Percentiles rank a stretch among this genome's conserved stretches.
These are phyloP conservation scores for Peniophora sp. DNA, from an alignment of 1,284 basidiomycete genomes.

Conservation along the genomic window DNA sequence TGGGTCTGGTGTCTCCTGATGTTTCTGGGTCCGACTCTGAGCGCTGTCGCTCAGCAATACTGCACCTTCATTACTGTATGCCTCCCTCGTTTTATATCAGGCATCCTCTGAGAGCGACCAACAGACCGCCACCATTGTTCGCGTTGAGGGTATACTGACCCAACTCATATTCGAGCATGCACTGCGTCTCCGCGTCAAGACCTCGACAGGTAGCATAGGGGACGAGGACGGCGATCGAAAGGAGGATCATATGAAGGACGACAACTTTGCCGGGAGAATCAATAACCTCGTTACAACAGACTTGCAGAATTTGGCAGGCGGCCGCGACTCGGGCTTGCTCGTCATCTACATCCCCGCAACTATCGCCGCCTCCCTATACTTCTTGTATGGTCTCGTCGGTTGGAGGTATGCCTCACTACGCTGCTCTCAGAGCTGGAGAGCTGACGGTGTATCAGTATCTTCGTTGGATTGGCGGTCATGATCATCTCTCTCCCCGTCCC, in stretches of 20 bases:
- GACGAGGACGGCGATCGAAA: no score
- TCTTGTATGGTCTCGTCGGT: slow-evolving; percentile 38
- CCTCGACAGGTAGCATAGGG: no score
- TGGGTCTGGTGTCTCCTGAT: slow-evolving; percentile 60
- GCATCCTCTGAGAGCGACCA: no score
- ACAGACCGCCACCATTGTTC: slow-evolving; percentile 37
- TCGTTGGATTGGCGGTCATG: no score
- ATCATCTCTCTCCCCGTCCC: slow-evolving; percentile 22
- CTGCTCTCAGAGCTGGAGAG: no score
- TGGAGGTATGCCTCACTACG: slow-evolving; percentile 26
- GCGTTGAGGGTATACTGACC: slow-evolving; percentile 55
- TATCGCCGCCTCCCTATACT: slow-evolving; percentile 29
- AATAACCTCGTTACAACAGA: slow-evolving; percentile 20
- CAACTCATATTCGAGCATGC: slow-evolving; percentile 68
- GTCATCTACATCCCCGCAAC: slow-evolving; percentile 26
- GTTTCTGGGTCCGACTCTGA: slow-evolving; percentile 46
- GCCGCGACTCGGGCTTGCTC: slow-evolving; percentile 7
- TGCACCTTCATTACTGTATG: slow-evolving; percentile 19
- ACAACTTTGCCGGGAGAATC: slow-evolving; percentile 24
- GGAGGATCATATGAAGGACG: no score
- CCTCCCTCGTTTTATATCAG: not conserved
- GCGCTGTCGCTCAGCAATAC: slow-evolving; percentile 31
- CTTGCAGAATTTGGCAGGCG: slow-evolving; percentile 7
- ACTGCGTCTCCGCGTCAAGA: slow-evolving; percentile 43
- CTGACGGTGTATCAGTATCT: no score